Base-by-base conservation (phyloP, 2,329 filamentous ascomycete genomes). In the Mycocentrospora acerina region DNA sequence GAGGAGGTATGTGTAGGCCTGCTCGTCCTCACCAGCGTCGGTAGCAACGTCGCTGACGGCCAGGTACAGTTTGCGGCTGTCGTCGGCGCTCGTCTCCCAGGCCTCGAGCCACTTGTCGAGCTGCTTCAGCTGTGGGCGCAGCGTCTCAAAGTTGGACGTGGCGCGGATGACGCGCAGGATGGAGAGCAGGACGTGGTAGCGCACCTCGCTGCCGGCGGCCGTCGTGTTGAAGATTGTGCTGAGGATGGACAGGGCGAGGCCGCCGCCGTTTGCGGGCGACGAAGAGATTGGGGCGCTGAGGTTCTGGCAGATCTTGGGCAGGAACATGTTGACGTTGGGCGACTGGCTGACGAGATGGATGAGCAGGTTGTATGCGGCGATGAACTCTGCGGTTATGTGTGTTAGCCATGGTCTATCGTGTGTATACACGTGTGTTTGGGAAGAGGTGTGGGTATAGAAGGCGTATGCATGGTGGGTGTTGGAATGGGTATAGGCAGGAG, bases 161-260 rank as follows among this genome's bases (percentile, higher is more conserved):
- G 88, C 81, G 62, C 80, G 85, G 68, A 96, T 82, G 58, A 96
- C 87, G 57, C 85, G 85, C 49, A 97, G 73, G 57, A 96, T 90
- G 61, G 90, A 83, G 68, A 93, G 79, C 62, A 98, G 88, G 44
- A 98, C 89, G 66, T 95, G 86, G 72, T 86, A 95, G 46, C 93
- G 85, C 64, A 88, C 80, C 38, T 88, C 84, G 85, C 61, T 83
- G 76, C 35, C 53, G 10, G 46, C 83, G 74, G 55, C 83, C 74
- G 55, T 97, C 80, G 94, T 85, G 79, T 98, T 98, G 84, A 97
- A 98, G 64, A 98, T 83, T 59, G 90, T 96, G 64, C 88, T 90
- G 56, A 98, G 81, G 57, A 93, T 86, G 54, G 89, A 90, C 57
- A 97, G 85, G 51, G 90, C 89, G 52, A 98, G 81, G 33, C 86